These are phyloP conservation scores for Mortierella sp. DNA, from an alignment of 371 early-diverging fungal species.

Conservation along the genomic window DNA sequence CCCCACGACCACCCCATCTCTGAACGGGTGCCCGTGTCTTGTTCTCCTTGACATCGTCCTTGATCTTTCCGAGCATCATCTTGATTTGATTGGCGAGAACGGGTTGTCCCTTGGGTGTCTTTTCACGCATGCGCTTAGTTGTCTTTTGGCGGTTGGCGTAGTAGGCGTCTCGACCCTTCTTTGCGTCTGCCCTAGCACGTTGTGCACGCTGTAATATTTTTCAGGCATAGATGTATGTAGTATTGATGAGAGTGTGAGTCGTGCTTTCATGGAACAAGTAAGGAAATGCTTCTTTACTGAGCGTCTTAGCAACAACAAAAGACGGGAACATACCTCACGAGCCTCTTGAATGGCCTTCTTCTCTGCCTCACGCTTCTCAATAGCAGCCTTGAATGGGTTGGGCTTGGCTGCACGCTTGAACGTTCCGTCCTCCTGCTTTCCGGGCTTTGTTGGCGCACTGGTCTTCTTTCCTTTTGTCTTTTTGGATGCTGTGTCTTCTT, in stretches of 20 bases:
- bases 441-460: conserved; percentile 21
- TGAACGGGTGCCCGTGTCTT: conserved; percentile 40
- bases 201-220: conserved; percentile 29
- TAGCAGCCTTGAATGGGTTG: conserved; percentile 68
- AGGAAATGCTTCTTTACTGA: conserved; percentile 5
- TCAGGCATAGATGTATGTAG: neutral
- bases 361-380: conserved; percentile 63
- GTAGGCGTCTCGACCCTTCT: conserved; percentile 63
- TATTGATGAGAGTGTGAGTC: too few relatives aligned
- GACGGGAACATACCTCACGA: too few relatives aligned
- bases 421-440: conserved; percentile 43
- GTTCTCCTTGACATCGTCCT: conserved; percentile 57
- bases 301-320: too few relatives aligned
- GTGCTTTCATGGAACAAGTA: too few relatives aligned
- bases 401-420: conserved; percentile 59
- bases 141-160: conserved; percentile 67
- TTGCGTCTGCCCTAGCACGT: conserved; percentile 55
- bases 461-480: conserved; percentile 35
- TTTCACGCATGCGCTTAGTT: conserved; percentile 67
- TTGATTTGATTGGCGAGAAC: conserved; percentile 73
- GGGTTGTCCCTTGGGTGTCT: conserved; percentile 72
- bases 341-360: conserved; percentile 58
- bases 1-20: conserved; percentile 35
- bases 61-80: conserved; percentile 67
- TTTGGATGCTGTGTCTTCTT: conserved; percentile 16